Conservation (phyloP, 2,329 filamentous ascomycete species). For the Ophiostoma sp. region DNA sequence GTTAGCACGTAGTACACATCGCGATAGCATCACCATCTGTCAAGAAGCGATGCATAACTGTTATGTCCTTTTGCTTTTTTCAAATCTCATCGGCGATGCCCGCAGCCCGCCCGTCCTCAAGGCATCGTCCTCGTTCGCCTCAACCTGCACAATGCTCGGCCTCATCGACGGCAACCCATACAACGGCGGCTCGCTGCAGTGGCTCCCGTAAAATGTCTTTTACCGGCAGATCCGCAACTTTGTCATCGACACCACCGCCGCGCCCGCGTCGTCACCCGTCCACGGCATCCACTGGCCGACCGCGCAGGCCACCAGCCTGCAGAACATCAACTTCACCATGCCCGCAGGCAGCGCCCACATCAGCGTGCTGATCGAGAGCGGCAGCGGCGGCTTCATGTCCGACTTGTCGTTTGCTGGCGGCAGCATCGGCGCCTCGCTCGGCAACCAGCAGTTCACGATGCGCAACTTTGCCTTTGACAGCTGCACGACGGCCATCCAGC, state of each 20-base stretch:
- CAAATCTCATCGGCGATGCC: slow-evolving; percentile 27
- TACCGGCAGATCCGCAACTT: slow-evolving; percentile 56
- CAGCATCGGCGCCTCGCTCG: slow-evolving; percentile 56
- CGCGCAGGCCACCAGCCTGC: slow-evolving; percentile 57
- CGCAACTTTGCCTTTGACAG: slow-evolving; percentile 61
- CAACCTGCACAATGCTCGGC: slow-evolving; percentile 8
- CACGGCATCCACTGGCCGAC: slow-evolving; percentile 66
- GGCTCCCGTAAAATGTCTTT: slow-evolving; percentile 43
- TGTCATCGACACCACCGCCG: slow-evolving; percentile 49
- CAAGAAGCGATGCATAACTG: background rate
- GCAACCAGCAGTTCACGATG: slow-evolving; percentile 66
- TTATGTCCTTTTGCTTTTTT: background rate
- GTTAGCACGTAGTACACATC: background rate
- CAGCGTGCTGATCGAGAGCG: slow-evolving; percentile 41
- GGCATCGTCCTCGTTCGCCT: slow-evolving; percentile 15
- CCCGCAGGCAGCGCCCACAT: slow-evolving; percentile 48
- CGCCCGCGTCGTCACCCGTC: slow-evolving; percentile 44
- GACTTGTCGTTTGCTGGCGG: slow-evolving; percentile 61
- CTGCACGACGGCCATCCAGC: slow-evolving; percentile 59
- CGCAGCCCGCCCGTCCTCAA: slow-evolving; percentile 24
- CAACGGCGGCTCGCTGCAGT: slow-evolving; percentile 34
- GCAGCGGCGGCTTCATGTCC: slow-evolving; percentile 35
- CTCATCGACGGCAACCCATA: slow-evolving; percentile 35
- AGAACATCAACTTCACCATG: slow-evolving; percentile 52
- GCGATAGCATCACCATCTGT: background rate